These are phyloP conservation scores for Pseudognaphalium luteoalbum DNA, from an alignment of 129 eudicot species.

Conservation along the genomic window DNA sequence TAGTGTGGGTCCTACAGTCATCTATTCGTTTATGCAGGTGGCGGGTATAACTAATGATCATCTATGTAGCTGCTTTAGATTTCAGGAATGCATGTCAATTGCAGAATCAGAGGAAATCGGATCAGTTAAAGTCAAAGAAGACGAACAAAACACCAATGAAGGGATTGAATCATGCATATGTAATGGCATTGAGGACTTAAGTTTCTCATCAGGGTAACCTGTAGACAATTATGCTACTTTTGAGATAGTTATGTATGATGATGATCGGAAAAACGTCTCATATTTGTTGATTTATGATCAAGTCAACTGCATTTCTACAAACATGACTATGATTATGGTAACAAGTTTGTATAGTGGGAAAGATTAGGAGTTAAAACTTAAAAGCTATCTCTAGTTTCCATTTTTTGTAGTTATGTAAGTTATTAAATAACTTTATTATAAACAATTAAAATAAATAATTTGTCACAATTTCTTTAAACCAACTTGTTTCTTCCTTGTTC, in stretches of 20 bases:
- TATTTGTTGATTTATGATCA: conserved; percentile 26
- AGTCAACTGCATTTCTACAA: conserved; percentile 20
- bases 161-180: conserved; percentile 39
- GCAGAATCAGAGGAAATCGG: conserved; percentile 33
- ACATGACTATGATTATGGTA: conserved; percentile 30
- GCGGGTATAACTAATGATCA: conserved; percentile 73
- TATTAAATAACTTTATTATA: neutral
- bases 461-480: neutral
- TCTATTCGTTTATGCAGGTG: conserved; percentile 74
- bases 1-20: conserved; percentile 69
- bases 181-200: conserved; percentile 39
- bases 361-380: conserved; percentile 15
- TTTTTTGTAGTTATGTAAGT: neutral
- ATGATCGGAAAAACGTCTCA: conserved; percentile 15
- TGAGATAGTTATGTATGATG: conserved; percentile 29
- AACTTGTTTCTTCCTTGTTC: neutral
- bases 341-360: conserved; percentile 36
- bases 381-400: neutral
- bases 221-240: conserved; percentile 27
- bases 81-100: conserved; percentile 43
- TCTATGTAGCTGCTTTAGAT: conserved; percentile 58
- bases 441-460: too few relatives aligned
- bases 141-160: conserved; percentile 21
- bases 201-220: conserved; percentile 35
- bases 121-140: conserved; percentile 23